These are phyloP conservation scores for Fusarium palustre DNA, from an alignment of 2,329 filamentous ascomycete genomes.

Conservation along the genomic window DNA sequence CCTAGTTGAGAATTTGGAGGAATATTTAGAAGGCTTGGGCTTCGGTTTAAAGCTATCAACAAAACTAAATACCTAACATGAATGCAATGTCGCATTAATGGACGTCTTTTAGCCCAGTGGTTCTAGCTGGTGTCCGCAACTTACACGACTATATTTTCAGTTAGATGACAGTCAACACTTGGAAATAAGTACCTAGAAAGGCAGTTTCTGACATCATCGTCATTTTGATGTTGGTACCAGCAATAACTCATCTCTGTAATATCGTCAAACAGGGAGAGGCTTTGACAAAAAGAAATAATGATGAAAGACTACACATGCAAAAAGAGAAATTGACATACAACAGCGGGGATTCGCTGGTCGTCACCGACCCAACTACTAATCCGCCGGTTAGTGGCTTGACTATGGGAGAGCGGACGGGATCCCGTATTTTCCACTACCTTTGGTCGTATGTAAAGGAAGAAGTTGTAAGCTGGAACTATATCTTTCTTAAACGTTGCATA, in stretches of 20 bases:
- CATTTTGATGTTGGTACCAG: not conserved
- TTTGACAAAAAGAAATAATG: too few relatives aligned
- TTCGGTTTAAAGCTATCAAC: too few relatives aligned
- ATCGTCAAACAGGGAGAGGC: not conserved
- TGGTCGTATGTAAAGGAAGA: not conserved
- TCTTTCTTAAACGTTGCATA: too few relatives aligned
- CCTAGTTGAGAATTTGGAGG: too few relatives aligned
- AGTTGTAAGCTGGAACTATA: too few relatives aligned
- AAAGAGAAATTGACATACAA: not conserved
- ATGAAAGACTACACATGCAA: not conserved
- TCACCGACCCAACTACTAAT: slow-evolving; percentile 9
- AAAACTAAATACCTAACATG: not conserved
- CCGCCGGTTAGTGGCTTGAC: slow-evolving; percentile 6
- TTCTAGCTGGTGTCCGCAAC: not conserved
- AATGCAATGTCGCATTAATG: not conserved
- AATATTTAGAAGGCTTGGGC: too few relatives aligned
- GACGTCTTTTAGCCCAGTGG: not conserved
- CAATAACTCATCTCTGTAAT: not conserved
- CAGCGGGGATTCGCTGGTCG: not conserved
- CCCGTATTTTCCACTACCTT: slow-evolving; percentile 1
- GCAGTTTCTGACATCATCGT: not conserved
- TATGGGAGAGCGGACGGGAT: slow-evolving; percentile 5
- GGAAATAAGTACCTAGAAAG: not conserved
- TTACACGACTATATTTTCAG: not conserved
- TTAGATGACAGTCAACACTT: too few relatives aligned